Evolutionary conservation across 192 early-diverging fungal species (phyloP).

Genomic region (Phycomyces blakesleeanus): DNA sequence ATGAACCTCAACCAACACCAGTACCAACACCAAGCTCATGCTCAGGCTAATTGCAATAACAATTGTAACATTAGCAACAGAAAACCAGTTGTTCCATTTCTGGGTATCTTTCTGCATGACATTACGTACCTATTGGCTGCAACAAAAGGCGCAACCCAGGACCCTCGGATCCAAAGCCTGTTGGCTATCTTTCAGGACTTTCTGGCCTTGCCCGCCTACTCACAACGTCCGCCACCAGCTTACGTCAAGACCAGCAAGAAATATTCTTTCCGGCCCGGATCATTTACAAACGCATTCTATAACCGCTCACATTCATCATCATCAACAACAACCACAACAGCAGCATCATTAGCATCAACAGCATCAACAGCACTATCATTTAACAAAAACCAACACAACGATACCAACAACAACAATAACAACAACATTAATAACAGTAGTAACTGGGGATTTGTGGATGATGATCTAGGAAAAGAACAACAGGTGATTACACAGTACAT

Average conservation of each 20-base stretch:
- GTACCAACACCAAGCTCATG: conserved; percentile 19
- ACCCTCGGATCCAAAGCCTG: conserved; percentile 57
- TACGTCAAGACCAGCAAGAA: conserved; percentile 44
- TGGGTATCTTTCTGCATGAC: conserved; percentile 75
- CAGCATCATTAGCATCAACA: too few relatives aligned
- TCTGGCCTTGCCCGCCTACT: conserved; percentile 55
- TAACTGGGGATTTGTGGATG: too few relatives aligned
- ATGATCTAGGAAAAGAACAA: conserved; percentile 53
- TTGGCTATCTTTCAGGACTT: conserved; percentile 53
- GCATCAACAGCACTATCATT: conserved; percentile 32
- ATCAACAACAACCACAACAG: too few relatives aligned
- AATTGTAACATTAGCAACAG: too few relatives aligned
- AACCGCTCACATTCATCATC: conserved; percentile 26
- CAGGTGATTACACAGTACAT: conserved; percentile 69
- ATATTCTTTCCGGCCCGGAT: conserved; percentile 47
- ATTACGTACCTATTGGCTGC: conserved; percentile 69
- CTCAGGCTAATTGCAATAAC: too few relatives aligned
- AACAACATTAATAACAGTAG: too few relatives aligned
- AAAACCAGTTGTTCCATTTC: conserved; percentile 67
- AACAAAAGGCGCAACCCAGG: conserved; percentile 48
- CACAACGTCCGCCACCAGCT: conserved; percentile 40
- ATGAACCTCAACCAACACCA: conserved; percentile 31
- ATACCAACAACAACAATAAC: too few relatives aligned
- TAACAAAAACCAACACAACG: too few relatives aligned
- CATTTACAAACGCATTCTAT: conserved; percentile 45